Base-by-base conservation (phyloP, 2,329 filamentous ascomycete species). In the Colletotrichum navitas region DNA sequence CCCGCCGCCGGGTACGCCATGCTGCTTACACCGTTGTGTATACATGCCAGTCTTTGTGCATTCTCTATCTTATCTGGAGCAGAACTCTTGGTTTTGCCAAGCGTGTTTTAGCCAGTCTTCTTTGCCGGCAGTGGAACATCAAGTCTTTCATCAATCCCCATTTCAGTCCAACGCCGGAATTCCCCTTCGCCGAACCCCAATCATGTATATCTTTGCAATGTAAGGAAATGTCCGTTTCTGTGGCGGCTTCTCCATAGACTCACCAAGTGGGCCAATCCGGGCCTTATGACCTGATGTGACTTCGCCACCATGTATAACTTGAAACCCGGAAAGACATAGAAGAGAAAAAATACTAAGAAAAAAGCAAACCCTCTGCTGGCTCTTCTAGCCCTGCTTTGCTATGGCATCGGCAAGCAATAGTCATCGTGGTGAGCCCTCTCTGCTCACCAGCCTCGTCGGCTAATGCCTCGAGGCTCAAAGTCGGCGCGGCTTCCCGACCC, bases 391-490 rank as follows among this genome's bases (percentile, higher is more conserved):
- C 3, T 3, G 5, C 8, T 51, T 16, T 16, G 32, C 16, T 34
- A 29, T 39, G 14, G 8, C 16, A 32, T 49, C 8, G 8, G 45
- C 34, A 21, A 16, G 45, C 34, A 21, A 16, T 10, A n/a, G n/a
- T 63, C 47, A 11, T 54, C 5, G 32, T 29, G 14, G 43, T n/a
- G 45, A 21, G 12, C 8, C 21, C 45, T n/a, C 60, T 16, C 61
- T 75, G 58, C 59, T 76, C 72, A 81, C 82, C 82, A 84, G n/a
- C 80, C 81, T 62, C 82, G 76, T 70, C 79, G 78, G 21, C 76
- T 78, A 58, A 78, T 78, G 56, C 80, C 80, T 45, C 80, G 79
- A 36, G 76, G 78, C 71, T 86, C 85, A 66, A 82, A 85, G 21
- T 78, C 78, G 56, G 78, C 79, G 66, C 81, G 79, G 39, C 84